Base-by-base conservation (phyloP, 139 green algal species). In the Ostreobium quekettii region DNA sequence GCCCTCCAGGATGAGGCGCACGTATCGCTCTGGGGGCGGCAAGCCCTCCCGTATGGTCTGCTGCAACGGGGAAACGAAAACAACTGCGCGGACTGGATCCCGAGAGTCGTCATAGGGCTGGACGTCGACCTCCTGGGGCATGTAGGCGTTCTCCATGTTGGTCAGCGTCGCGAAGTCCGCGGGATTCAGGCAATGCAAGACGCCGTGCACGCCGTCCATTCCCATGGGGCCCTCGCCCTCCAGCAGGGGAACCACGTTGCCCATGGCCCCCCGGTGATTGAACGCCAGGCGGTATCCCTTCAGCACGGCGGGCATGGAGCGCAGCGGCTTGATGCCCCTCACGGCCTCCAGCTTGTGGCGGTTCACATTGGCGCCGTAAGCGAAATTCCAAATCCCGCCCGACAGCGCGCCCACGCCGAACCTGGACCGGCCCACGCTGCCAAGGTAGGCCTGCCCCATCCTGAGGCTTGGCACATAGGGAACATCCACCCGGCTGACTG, bases 101-200 rank as follows among this genome's bases (percentile, higher is more conserved):
- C 42, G 26, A 15, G 1, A 6, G 30, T 47, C 71, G 33, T 60
- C 38, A 30, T 77, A 80, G 19, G 58, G 64, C 24, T 67, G 0
- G 33, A 71, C 78, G 11, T 60, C 19, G 1, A 82, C 38, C 66
- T 83, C 77, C 26, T 79, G 48, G 22, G 80, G 80, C 76, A 67
- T 70, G 68, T 87, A 87, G 49, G 82, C 81, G 38, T 84, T 77
- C 57, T 87, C 81, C 76, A 83, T 82, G 63, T 74, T 60, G 28
- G 66, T 64, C 19, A 87, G 79, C 29, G 29, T 49, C 0, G 42
- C 70, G 3, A 79, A 71, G 33, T 85, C 82, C 8, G 31, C 46
- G 2, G 53, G 7, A 0, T 35, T 37, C 32, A 87, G 60, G 22
- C 58, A 59, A 48, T 87, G 77, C 48, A 83, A 48, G 26, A 87